Conservation (phyloP, 225 moss, liverwort and hornwort species). For the Sphagnum tenellum region DNA sequence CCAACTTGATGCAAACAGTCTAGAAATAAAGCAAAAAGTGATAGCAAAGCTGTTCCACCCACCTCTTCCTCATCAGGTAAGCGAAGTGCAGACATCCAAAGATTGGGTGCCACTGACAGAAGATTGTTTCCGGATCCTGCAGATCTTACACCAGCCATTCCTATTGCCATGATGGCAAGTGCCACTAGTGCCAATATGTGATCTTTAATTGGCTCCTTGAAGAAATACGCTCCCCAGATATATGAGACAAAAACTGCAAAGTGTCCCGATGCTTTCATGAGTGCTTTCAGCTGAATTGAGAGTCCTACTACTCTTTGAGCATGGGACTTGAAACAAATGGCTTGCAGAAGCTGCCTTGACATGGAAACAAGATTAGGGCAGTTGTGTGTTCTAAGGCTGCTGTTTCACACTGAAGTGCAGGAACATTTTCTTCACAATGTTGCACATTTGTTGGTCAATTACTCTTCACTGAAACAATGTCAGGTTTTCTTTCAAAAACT, state of each 20-base stretch:
- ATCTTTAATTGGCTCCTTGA: slow-evolving; percentile 34
- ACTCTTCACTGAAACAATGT: too few species aligned
- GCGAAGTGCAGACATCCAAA: slow-evolving; percentile 5
- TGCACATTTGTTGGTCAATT: too few species aligned
- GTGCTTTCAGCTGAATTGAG: too few species aligned
- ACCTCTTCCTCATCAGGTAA: slow-evolving; percentile 5
- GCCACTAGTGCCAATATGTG: slow-evolving; percentile 17
- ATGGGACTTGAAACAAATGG: too few species aligned
- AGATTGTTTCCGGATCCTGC: slow-evolving; percentile 18
- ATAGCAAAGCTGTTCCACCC: not conserved
- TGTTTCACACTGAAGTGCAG: too few species aligned
- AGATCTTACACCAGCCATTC: slow-evolving; percentile 29
- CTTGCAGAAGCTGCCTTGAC: too few species aligned
- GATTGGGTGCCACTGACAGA: slow-evolving; percentile 1
- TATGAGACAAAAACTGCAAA: slow-evolving; percentile 36
- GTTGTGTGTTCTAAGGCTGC: not conserved
- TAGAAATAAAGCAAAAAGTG: not conserved
- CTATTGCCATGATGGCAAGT: slow-evolving; percentile 25
- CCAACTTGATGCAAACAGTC: too few species aligned
- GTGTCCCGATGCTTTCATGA: too few species aligned
- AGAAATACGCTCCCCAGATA: slow-evolving; percentile 47
- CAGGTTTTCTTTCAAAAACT: too few species aligned
- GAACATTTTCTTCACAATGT: too few species aligned
- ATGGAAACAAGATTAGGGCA: not conserved
- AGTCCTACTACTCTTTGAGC: too few species aligned